phyloP scores from a whole-genome alignment of 495 filamentous ascomycete genomes.

The Tuber melanosporum region DNA sequence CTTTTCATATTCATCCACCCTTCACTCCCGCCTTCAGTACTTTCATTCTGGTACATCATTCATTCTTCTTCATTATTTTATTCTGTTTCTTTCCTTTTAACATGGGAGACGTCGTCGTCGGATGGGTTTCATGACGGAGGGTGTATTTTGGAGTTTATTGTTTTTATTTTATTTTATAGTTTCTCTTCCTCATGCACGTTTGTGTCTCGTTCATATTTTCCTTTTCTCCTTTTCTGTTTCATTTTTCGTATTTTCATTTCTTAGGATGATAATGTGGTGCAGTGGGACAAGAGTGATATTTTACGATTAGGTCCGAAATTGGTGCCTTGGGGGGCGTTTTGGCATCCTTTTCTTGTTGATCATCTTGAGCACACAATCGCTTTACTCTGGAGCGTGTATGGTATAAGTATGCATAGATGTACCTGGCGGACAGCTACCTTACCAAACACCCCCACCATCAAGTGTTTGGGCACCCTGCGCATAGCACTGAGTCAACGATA shows the following conservation, averaged over 20 bases:
- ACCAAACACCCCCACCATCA: background rate
- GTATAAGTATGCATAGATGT: background rate
- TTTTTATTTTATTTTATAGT: conserved; percentile 25
- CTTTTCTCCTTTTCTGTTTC: conserved; percentile 12
- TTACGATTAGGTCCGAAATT: background rate
- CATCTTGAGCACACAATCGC: background rate
- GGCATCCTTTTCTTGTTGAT: conserved; percentile 1
- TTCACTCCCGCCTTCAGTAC: background rate
- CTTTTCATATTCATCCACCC: conserved; percentile 20
- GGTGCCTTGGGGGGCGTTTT: conserved; percentile 4
- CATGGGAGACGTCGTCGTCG: background rate
- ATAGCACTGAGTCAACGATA: background rate
- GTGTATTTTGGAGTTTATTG: background rate
- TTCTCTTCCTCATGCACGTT: conserved; percentile 10
- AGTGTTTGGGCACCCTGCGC: background rate
- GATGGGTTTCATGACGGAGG: conserved; percentile 5
- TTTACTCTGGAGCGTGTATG: background rate
- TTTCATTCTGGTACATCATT: conserved; percentile 16
- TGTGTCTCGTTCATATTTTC: conserved; percentile 12
- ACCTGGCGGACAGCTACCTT: background rate
- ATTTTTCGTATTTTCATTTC: conserved; percentile 14
- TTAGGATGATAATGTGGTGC: conserved; percentile 29
- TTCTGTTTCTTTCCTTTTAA: conserved; percentile 16
- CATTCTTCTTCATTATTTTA: conserved; percentile 10
- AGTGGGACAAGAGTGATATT: background rate